Base-by-base conservation (phyloP, 345 rosid species). In the Dipteronia sinensis region DNA sequence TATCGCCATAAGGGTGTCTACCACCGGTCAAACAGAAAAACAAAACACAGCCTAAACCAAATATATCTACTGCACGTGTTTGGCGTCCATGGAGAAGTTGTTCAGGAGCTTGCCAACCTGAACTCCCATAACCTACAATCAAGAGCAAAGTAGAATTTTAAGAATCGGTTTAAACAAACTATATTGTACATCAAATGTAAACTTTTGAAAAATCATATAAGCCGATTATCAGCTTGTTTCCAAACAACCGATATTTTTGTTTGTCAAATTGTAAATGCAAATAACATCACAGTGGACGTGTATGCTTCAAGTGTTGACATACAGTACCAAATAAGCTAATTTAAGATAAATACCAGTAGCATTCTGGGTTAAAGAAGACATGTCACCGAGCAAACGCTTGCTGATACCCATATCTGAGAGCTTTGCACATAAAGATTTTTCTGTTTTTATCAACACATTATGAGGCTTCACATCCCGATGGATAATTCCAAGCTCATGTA, bases 91-190 rank as follows among this genome's bases (percentile, higher is more conserved):
- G 85, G 47, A 84, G 87, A 73, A 92, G 93, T 73, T 90, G 97
- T 76, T 92, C 97, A 80, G 97, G 92, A 22, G 97, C 92, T 85
- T 90, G 97, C 97, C 97, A 92, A 67, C 97, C 94, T 72, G 94
- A 92, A 85, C 94, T 92, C 68, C 93, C 94, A 82, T 87, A 88
- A 76, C 93, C 97, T 92, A 79, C 73, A 80, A 75, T 77, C 34
- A 72, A 13, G 59, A 66, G 44, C 59, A 69, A 38, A 19, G 42
- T 22, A 20, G 19, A 49, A 38, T 46, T 73, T 56, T 44, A 19
- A 62, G 49, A 44, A 74, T 44, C 40, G 17, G 8, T 7, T 17
- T 47, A 25, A 51, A 4, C 59, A 62, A 44, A 34, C 11, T 6
- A 40, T 11, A 42, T 61, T 38, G 63, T 1, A 19, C 65, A 55